phyloP scores from a whole-genome alignment of 176 grass and related monocot genomes.

The Triticum monococcum region DNA sequence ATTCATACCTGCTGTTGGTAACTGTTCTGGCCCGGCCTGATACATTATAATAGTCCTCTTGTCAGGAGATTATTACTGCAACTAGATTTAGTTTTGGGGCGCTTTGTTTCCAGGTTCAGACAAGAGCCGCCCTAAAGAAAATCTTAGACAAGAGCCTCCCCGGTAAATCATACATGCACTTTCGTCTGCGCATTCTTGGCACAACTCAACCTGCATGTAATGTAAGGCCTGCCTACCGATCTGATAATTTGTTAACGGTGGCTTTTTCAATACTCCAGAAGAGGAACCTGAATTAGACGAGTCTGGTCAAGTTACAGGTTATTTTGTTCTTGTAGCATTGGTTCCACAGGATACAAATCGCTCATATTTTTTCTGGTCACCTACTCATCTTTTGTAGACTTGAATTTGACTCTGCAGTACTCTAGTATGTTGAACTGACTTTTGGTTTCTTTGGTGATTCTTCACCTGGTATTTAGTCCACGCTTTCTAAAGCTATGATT shows the following conservation, averaged over 20 bases:
- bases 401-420: background rate
- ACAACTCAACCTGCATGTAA: conserved; percentile 1
- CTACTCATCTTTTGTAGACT: background rate
- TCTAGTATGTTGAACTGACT: conserved; percentile 5
- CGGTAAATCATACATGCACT: background rate
- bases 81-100: background rate
- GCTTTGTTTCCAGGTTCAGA: background rate
- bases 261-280: too few species aligned
- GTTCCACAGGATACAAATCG: background rate
- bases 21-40: background rate
- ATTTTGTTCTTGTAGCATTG: background rate
- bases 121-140: background rate
- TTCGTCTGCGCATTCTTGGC: conserved; percentile 12
- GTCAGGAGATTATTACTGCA: background rate
- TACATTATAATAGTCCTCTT: background rate
- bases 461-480: background rate
- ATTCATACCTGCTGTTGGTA: background rate
- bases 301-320: background rate
- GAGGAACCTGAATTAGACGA: too few species aligned
- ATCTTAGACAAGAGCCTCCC: background rate
- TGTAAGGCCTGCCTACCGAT: background rate
- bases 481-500: background rate
- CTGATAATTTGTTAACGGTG: too few species aligned
- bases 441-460: background rate
- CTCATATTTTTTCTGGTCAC: background rate